These are phyloP conservation scores for Pholiota molesta DNA, from an alignment of 768 basidiomycete species.

Conservation along the genomic window DNA sequence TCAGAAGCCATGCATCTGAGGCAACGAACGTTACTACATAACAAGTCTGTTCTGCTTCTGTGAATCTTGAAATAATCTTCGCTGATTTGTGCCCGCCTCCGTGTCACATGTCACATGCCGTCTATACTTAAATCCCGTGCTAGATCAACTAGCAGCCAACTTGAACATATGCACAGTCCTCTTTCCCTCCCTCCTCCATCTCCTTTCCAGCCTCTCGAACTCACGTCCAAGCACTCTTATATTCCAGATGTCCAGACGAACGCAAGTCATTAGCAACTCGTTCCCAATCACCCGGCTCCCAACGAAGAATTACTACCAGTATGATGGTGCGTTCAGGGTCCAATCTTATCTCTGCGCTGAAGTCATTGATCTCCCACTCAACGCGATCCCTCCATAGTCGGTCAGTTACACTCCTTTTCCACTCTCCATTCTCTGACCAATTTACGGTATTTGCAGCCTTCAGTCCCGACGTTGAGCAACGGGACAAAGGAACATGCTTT, in stretches of 20 bases:
- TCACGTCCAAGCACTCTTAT: not conserved
- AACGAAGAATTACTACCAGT: constrained; percentile 18
- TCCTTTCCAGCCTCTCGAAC: not conserved
- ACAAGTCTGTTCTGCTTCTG: too few species aligned
- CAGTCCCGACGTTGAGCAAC: constrained; percentile 2
- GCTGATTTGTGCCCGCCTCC: not conserved
- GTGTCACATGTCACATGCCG: not conserved
- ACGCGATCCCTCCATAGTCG: constrained; percentile 12
- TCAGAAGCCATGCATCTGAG: not conserved
- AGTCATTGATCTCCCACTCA: not conserved
- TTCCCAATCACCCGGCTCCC: constrained; percentile 19
- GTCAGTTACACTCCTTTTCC: constrained; percentile 10
- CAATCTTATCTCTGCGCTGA: not conserved
- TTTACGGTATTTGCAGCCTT: constrained; percentile 13
- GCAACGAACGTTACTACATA: not conserved
- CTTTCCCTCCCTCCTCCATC: not conserved
- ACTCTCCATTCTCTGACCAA: not conserved
- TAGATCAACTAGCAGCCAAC: too few species aligned
- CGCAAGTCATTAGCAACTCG: constrained; percentile 16
- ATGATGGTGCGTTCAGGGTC: constrained; percentile 21
- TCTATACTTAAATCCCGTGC: not conserved
- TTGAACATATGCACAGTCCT: too few species aligned
- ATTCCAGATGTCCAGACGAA: not conserved
- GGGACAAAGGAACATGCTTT: constrained; percentile 21
- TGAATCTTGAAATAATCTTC: too few species aligned